Conservation (phyloP, 257 asterid species). For the Eustoma russellianum region DNA sequence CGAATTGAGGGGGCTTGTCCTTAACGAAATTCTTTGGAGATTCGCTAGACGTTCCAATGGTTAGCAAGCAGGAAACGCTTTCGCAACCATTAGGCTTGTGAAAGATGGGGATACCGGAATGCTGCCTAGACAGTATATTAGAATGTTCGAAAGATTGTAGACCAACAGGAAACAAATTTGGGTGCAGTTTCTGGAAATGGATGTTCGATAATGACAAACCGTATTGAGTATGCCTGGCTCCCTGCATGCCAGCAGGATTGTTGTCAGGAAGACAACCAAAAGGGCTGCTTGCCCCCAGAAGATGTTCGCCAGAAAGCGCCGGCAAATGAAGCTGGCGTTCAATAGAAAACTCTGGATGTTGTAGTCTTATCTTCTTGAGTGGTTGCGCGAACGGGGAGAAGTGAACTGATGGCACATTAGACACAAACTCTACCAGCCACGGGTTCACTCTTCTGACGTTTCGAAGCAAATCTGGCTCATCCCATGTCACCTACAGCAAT, state of each 20-base stretch:
- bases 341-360: conserved; percentile 39
- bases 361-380: conserved; percentile 47
- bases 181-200: conserved; percentile 41
- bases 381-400: conserved; percentile 73
- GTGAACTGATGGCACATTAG: conserved; percentile 59
- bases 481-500: conserved; percentile 69
- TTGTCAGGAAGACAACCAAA: conserved; percentile 53
- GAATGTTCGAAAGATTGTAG: conserved; percentile 28
- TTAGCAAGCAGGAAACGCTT: conserved; percentile 49
- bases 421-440: conserved; percentile 75
- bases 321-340: conserved; percentile 52
- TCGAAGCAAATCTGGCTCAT: conserved; percentile 83
- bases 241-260: conserved; percentile 99
- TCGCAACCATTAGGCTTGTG: conserved; percentile 26
- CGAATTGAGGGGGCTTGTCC: conserved; percentile 39
- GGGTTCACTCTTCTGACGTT: conserved; percentile 85
- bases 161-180: conserved; percentile 37
- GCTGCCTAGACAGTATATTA: conserved; percentile 17
- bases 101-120: conserved; percentile 16
- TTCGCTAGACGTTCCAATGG: conserved; percentile 45
- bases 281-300: conserved; percentile 39
- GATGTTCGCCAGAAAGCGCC: conserved; percentile 32
- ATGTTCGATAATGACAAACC: conserved; percentile 53
- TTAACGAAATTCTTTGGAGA: conserved; percentile 18
- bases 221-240: conserved; percentile 97